These are phyloP conservation scores for Globisporangium barbulae DNA, from an alignment of 352 stramenopile species.

Conservation along the genomic window DNA sequence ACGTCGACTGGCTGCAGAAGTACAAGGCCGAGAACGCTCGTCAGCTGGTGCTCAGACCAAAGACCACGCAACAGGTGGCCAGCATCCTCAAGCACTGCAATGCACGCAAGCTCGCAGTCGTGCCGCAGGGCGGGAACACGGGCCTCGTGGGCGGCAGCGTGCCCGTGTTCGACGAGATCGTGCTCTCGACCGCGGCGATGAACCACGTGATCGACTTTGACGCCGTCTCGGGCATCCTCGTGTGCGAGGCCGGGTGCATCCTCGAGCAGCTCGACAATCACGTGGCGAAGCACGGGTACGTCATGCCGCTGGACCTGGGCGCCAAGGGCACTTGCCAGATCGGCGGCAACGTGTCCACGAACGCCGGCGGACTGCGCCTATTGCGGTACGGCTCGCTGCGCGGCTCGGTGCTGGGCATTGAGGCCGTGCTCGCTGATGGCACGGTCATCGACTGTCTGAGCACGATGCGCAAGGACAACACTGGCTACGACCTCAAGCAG, in stretches of 20 bases:
- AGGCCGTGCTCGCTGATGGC: slow-evolving; percentile 93
- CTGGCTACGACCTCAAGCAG: slow-evolving; percentile 96
- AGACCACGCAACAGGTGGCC: slow-evolving; percentile 85
- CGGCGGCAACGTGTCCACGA: slow-evolving; percentile 95
- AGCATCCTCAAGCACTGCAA: slow-evolving; percentile 92
- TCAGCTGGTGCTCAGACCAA: slow-evolving; percentile 80
- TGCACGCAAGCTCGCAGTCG: slow-evolving; percentile 82
- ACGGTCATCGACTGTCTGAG: slow-evolving; percentile 90
- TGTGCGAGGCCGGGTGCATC: slow-evolving; percentile 91
- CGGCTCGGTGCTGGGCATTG: slow-evolving; percentile 92
- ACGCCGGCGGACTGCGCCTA: slow-evolving; percentile 94
- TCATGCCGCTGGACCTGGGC: slow-evolving; percentile 95
- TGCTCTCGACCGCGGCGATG: slow-evolving; percentile 92
- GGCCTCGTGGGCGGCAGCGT: slow-evolving; percentile 93
- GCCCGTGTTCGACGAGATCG: slow-evolving; percentile 92
- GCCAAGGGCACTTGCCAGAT: slow-evolving; percentile 97
- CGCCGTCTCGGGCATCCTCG: slow-evolving; percentile 72
- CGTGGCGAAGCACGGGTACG: slow-evolving; percentile 76
- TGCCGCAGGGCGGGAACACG: slow-evolving; percentile 97
- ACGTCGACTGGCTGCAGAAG: slow-evolving; percentile 84
- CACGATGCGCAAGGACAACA: slow-evolving; percentile 97
- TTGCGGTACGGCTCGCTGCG: slow-evolving; percentile 94
- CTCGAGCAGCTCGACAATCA: slow-evolving; percentile 93
- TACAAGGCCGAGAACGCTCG: slow-evolving; percentile 49
- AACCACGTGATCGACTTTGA: slow-evolving; percentile 92